Conservation (phyloP, 2,329 filamentous ascomycete genomes). For the Colletotrichum siamense region DNA sequence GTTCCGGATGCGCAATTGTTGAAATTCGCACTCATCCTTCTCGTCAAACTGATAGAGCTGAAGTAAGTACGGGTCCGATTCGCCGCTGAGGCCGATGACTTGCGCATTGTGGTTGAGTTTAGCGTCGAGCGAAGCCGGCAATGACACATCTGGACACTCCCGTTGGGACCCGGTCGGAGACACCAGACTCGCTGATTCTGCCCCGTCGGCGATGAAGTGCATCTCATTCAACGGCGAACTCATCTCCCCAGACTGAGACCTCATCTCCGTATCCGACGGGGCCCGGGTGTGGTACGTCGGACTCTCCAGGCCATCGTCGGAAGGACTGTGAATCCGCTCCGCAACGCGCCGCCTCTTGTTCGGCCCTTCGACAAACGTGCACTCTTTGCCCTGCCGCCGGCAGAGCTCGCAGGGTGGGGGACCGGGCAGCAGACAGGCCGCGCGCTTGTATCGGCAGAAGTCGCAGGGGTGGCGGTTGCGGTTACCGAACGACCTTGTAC, state of each 20-base stretch:
- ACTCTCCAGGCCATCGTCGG: background rate
- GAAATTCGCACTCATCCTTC: slow-evolving; percentile 1
- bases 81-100: slow-evolving; percentile 10
- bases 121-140: background rate
- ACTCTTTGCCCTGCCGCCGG: slow-evolving; percentile 1
- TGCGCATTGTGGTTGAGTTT: slow-evolving; percentile 1
- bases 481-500: background rate
- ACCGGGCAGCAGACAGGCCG: background rate
- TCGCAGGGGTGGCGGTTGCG: slow-evolving; percentile 13
- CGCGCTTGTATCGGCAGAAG: slow-evolving; percentile 16
- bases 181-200: background rate
- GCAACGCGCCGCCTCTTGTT: slow-evolving; percentile 3
- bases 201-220: background rate
- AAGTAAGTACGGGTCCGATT: slow-evolving; percentile 8
- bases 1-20: slow-evolving; percentile 5
- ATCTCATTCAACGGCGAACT: background rate
- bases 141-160: background rate
- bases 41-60: slow-evolving; percentile 7
- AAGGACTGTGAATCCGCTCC: background rate
- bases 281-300: background rate
- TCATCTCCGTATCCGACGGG: background rate
- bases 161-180: background rate
- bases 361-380: slow-evolving; percentile 5
- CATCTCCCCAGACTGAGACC: background rate
- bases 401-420: slow-evolving; percentile 9